These are phyloP conservation scores for Clonostachys solani DNA, from an alignment of 2,329 filamentous ascomycete species.

Conservation along the genomic window DNA sequence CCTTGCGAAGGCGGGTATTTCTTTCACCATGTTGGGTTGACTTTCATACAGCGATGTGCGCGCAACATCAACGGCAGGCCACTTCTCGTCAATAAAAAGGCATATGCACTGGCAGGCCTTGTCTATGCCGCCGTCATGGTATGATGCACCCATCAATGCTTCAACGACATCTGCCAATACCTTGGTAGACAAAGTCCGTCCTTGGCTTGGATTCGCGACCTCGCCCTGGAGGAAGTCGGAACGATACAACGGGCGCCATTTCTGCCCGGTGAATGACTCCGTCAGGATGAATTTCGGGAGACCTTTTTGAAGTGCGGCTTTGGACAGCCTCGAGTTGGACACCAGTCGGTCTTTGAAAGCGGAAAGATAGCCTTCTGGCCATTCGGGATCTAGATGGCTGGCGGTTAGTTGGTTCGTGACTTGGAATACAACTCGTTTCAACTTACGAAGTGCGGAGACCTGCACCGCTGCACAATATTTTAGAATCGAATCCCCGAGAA, in stretches of 20 bases:
- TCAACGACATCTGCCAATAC: conserved; percentile 85
- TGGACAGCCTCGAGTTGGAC: conserved; percentile 68
- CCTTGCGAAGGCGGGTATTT: conserved; percentile 34
- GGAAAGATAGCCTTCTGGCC: conserved; percentile 75
- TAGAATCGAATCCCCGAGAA: conserved; percentile 78
- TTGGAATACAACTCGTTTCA: too few species aligned
- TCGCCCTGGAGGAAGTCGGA: conserved; percentile 22
- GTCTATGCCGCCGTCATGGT: conserved; percentile 60
- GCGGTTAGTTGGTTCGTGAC: not conserved
- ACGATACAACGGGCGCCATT: conserved; percentile 67
- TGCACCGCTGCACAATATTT: conserved; percentile 71
- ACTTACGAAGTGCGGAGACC: conserved; percentile 49
- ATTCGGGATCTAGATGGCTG: conserved; percentile 47
- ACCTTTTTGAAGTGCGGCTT: conserved; percentile 56
- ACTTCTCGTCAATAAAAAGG: conserved; percentile 60
- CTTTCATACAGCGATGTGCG: conserved; percentile 36
- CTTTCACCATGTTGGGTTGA: conserved; percentile 23
- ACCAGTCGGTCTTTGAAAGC: conserved; percentile 65
- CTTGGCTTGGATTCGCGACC: conserved; percentile 1
- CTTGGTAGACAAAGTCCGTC: conserved; percentile 63
- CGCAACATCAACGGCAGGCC: conserved; percentile 39
- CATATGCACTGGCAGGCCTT: conserved; percentile 62
- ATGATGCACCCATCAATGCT: conserved; percentile 74
- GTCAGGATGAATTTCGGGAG: conserved; percentile 72
- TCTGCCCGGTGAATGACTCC: conserved; percentile 60